phyloP scores from a whole-genome alignment of 2,329 filamentous ascomycete species.

The Epichloe aotearoae region DNA sequence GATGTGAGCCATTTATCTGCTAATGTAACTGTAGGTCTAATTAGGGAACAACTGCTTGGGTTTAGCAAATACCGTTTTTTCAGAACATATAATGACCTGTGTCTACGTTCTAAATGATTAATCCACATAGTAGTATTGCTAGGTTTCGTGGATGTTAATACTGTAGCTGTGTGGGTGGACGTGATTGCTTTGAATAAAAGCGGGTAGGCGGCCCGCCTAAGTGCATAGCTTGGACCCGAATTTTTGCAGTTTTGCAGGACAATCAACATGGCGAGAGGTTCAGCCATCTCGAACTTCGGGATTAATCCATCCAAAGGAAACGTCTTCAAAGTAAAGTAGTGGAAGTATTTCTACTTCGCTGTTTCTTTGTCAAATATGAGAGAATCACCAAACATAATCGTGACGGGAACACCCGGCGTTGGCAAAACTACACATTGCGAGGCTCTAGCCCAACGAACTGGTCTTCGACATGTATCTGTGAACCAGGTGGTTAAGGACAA shows the following conservation, averaged over 20 bases:
- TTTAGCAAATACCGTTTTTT: background rate
- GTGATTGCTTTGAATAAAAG: background rate
- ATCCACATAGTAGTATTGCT: too few species aligned
- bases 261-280: background rate
- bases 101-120: too few species aligned
- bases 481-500: slow-evolving; percentile 87
- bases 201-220: background rate
- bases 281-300: background rate
- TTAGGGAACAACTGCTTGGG: background rate
- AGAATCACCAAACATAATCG: slow-evolving; percentile 69
- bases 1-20: background rate
- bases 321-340: background rate
- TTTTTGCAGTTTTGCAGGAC: background rate
- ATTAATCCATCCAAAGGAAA: background rate
- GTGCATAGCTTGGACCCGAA: background rate
- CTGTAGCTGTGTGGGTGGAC: too few species aligned
- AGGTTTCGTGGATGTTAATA: too few species aligned
- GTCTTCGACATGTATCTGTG: slow-evolving; percentile 70
- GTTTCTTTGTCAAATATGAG: slow-evolving; percentile 20
- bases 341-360: background rate
- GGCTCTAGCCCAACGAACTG: slow-evolving; percentile 60
- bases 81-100: too few species aligned
- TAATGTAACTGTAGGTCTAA: slow-evolving; percentile 3
- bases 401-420: slow-evolving; percentile 90
- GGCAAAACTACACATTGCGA: slow-evolving; percentile 93